A percentile compares a stretch with the other conserved stretches of the same genome.
These are phyloP conservation scores for Vaccinium darrowii DNA, from an alignment of 148 eudicot genomes.

Conservation along the genomic window DNA sequence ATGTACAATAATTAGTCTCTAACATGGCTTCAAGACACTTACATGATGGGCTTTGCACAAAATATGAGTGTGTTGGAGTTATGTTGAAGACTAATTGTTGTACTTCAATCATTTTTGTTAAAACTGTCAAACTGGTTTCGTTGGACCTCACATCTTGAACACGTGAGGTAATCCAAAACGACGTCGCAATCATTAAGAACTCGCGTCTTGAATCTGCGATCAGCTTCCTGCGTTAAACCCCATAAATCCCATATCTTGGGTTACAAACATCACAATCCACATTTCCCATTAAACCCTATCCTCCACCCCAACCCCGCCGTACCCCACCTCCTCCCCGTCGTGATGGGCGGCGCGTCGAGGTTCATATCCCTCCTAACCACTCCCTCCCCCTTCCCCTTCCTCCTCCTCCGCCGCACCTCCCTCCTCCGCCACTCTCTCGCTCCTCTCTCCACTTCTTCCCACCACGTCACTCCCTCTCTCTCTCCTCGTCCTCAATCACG, in stretches of 20 bases:
- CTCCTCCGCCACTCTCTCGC: constrained; percentile 15
- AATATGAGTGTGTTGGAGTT: too few relatives aligned
- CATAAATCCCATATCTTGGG: background rate
- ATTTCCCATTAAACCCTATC: background rate
- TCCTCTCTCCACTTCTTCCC: background rate
- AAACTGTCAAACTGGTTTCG: too few relatives aligned
- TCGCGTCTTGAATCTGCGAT: too few relatives aligned
- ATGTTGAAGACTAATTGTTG: too few relatives aligned
- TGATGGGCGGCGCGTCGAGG: constrained; percentile 51
- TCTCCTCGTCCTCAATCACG: background rate
- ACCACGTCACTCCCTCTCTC: constrained; percentile 17
- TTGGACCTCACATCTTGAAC: too few relatives aligned
- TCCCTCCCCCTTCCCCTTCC: constrained; percentile 28
- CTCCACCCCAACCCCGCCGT: background rate
- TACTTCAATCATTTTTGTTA: too few relatives aligned
- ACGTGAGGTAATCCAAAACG: too few relatives aligned
- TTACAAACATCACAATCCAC: background rate
- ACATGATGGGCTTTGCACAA: too few relatives aligned
- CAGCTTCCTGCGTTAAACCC: too few relatives aligned
- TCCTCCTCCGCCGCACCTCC: constrained; percentile 22
- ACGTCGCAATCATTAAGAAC: too few relatives aligned
- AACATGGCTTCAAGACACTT: too few relatives aligned
- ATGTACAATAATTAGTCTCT: too few relatives aligned
- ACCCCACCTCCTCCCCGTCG: constrained; percentile 6
- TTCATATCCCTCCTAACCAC: constrained; percentile 31